These are phyloP conservation scores for Geotrichum restrictum DNA, from an alignment of 1,139 yeast species.

Conservation along the genomic window DNA sequence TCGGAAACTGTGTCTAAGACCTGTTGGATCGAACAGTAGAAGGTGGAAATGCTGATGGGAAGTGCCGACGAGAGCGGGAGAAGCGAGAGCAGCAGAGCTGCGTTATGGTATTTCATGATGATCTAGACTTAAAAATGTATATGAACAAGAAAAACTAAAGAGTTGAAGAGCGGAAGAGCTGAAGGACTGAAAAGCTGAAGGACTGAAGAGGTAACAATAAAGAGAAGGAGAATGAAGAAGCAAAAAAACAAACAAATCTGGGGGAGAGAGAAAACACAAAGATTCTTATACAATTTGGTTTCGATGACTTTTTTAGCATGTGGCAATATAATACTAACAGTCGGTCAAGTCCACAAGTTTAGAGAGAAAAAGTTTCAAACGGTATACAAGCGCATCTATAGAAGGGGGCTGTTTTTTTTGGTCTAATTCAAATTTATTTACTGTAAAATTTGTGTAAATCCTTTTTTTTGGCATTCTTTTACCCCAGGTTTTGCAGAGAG, in stretches of 20 bases:
- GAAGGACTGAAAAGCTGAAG: neutral
- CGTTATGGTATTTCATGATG: neutral
- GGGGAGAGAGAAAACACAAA: neutral
- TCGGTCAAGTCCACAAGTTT: no score
- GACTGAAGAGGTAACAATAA: neutral
- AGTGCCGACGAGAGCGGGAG: neutral
- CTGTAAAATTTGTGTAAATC: no score
- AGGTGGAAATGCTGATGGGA: constrained; percentile 2
- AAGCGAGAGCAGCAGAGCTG: constrained; percentile 1
- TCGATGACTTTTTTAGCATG: no score
- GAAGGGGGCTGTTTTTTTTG: no score
- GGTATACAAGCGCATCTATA: no score
- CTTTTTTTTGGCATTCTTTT: no score
- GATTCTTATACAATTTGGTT: neutral
- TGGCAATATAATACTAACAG: neutral
- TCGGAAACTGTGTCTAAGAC: neutral
- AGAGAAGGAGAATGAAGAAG: no score
- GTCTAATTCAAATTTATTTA: no score
- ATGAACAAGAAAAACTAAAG: no score
- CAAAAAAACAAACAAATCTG: neutral
- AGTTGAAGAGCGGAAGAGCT: neutral
- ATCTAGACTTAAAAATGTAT: neutral
- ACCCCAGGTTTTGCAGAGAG: no score
- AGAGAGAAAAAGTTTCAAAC: no score
- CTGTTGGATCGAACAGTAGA: neutral